phyloP scores from a whole-genome alignment of 2,329 filamentous ascomycete species.

The Mycosphaerella sp. region DNA sequence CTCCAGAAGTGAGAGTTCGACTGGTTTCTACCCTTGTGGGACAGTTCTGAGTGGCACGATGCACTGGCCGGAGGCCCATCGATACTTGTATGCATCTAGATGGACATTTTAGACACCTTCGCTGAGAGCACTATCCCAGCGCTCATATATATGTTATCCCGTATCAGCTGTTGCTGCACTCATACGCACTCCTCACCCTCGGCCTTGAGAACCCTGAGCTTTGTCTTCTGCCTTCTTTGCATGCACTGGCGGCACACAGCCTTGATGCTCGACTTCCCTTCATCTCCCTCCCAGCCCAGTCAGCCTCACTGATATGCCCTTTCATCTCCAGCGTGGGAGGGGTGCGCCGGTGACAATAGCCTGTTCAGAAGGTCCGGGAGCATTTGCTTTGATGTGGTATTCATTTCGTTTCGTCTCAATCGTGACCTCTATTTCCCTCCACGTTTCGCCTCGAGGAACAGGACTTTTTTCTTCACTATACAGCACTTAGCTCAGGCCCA shows the following conservation, averaged over 20 bases:
- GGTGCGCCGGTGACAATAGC: not conserved
- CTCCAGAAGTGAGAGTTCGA: constrained; percentile 5
- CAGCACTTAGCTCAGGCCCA: not conserved
- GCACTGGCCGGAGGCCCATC: not conserved
- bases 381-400: not conserved
- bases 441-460: constrained; percentile 91
- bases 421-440: constrained; percentile 43
- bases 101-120: not conserved
- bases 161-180: not conserved
- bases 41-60: not conserved
- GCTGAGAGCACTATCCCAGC: not conserved
- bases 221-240: not conserved
- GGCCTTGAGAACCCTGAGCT: not conserved
- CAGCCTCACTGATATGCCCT: no score
- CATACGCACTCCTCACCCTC: not conserved
- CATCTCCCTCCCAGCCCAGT: no score
- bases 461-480: constrained; percentile 83
- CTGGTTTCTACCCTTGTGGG: not conserved
- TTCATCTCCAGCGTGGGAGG: no score
- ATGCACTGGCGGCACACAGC: not conserved
- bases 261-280: no score
- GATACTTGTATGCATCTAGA: not conserved
- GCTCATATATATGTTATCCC: not conserved
- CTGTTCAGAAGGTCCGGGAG: not conserved
- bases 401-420: not conserved